Percentiles rank a stretch among this genome's conserved stretches.
phyloP scores from a whole-genome alignment of 495 filamentous ascomycete genomes.

The Trichodelitschia bisporula region DNA sequence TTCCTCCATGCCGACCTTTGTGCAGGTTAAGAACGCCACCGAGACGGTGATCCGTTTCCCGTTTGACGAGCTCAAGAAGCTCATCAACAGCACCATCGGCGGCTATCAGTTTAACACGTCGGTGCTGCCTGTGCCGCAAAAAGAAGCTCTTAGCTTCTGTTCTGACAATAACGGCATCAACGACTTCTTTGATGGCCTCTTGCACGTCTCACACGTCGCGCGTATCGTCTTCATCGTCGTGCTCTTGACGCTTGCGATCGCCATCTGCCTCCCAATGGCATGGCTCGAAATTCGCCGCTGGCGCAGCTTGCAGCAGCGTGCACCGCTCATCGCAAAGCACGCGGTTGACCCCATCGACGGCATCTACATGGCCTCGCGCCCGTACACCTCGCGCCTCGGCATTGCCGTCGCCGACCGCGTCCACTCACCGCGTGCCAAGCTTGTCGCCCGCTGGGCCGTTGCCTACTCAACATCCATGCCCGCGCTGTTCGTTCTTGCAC shows the following conservation, averaged over 20 bases:
- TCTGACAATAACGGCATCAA: conserved; percentile 61
- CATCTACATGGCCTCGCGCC: conserved; percentile 64
- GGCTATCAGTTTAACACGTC: conserved; percentile 53
- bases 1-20: conserved; percentile 55
- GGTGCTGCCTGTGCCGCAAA: conserved; percentile 55
- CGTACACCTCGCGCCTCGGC: conserved; percentile 43
- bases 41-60: conserved; percentile 44
- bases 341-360: conserved; percentile 65
- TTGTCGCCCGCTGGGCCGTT: conserved; percentile 58
- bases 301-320: conserved; percentile 42
- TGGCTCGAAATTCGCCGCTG: conserved; percentile 60
- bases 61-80: conserved; percentile 46
- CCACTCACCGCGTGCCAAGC: conserved; percentile 37
- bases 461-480: conserved; percentile 68
- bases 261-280: conserved; percentile 52
- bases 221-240: conserved; percentile 51
- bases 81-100: conserved; percentile 38
- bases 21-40: conserved; percentile 54
- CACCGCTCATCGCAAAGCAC: conserved; percentile 36
- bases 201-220: conserved; percentile 31
- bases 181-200: conserved; percentile 58
- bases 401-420: conserved; percentile 49
- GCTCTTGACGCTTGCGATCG: conserved; percentile 39
- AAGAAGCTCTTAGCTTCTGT: conserved; percentile 68
- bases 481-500: conserved; percentile 65